Conservation (phyloP, 208 protist genomes). For the Leishmania arabica region DNA sequence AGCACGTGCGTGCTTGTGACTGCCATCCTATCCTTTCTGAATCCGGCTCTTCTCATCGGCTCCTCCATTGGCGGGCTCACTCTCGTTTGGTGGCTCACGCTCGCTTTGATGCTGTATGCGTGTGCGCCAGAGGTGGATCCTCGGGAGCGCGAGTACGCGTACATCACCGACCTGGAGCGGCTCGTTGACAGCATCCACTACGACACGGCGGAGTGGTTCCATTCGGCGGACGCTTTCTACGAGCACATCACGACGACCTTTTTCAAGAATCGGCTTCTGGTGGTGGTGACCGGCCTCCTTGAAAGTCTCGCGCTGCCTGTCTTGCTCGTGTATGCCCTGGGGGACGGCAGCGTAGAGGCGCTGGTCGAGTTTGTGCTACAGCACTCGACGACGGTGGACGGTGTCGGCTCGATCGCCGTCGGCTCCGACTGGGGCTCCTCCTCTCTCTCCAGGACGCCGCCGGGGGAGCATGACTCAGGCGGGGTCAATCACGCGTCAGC, state of each 20-base stretch:
- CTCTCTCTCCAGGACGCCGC: constrained; percentile 7
- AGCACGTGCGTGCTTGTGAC: constrained; percentile 59
- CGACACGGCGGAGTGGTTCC: constrained; percentile 53
- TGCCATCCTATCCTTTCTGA: constrained; percentile 65
- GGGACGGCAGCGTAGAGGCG: constrained; percentile 57
- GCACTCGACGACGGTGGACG: constrained; percentile 65
- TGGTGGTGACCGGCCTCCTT: constrained; percentile 49
- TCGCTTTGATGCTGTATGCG: constrained; percentile 58
- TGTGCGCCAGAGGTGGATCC: constrained; percentile 43
- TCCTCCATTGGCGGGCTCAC: constrained; percentile 54
- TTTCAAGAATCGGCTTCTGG: constrained; percentile 49
- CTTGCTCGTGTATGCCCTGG: constrained; percentile 53
- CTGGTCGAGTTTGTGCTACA: constrained; percentile 50
- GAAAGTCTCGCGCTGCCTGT: constrained; percentile 51
- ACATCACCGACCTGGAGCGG: constrained; percentile 47
- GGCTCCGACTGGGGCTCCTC: constrained; percentile 35
- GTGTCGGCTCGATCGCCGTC: constrained; percentile 69
- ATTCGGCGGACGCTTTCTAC: constrained; percentile 65
- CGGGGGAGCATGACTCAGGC: constrained; percentile 27
- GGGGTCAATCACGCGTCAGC: constrained; percentile 9
- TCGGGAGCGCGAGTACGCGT: constrained; percentile 75
- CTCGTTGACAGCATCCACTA: constrained; percentile 60
- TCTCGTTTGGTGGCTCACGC: constrained; percentile 79
- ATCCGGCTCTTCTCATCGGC: constrained; percentile 67
- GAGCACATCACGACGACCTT: constrained; percentile 54